Conservation (phyloP, 2,329 filamentous ascomycete species). For the Hymenoscyphus linearis region DNA sequence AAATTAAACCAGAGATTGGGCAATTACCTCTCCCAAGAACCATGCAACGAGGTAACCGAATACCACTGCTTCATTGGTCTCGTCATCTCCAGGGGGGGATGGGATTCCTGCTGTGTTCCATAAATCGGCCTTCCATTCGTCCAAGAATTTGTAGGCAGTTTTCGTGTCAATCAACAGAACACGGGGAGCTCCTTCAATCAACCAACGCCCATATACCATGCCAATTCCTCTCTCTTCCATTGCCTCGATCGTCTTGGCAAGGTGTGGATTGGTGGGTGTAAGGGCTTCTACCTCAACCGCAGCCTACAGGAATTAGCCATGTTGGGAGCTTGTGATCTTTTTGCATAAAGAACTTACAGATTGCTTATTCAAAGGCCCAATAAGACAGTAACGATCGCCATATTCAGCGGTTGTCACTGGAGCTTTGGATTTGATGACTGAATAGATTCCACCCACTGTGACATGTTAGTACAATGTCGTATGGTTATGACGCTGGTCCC, state of each 20-base stretch:
- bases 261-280: slow-evolving; percentile 72
- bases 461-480: slow-evolving; percentile 11
- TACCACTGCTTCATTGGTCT: slow-evolving; percentile 96
- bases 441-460: slow-evolving; percentile 95
- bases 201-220: slow-evolving; percentile 90
- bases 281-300: slow-evolving; percentile 97
- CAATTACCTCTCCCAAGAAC: slow-evolving; percentile 88
- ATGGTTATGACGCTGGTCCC: neutral
- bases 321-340: too few species aligned
- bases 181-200: slow-evolving; percentile 92
- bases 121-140: slow-evolving; percentile 96
- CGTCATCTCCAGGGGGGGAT: slow-evolving; percentile 83
- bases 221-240: slow-evolving; percentile 91
- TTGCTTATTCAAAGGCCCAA: slow-evolving; percentile 86
- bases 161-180: slow-evolving; percentile 94
- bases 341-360: slow-evolving; percentile 57
- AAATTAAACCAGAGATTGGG: neutral
- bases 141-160: slow-evolving; percentile 81
- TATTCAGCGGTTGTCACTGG: slow-evolving; percentile 97
- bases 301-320: slow-evolving; percentile 51
- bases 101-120: slow-evolving; percentile 93
- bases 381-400: slow-evolving; percentile 93
- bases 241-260: slow-evolving; percentile 77
- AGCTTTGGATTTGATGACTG: slow-evolving; percentile 97
- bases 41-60: slow-evolving; percentile 97